Evolutionary conservation across 257 asterid genomes (phyloP).

Genomic region (Ilex aquifolium): DNA sequence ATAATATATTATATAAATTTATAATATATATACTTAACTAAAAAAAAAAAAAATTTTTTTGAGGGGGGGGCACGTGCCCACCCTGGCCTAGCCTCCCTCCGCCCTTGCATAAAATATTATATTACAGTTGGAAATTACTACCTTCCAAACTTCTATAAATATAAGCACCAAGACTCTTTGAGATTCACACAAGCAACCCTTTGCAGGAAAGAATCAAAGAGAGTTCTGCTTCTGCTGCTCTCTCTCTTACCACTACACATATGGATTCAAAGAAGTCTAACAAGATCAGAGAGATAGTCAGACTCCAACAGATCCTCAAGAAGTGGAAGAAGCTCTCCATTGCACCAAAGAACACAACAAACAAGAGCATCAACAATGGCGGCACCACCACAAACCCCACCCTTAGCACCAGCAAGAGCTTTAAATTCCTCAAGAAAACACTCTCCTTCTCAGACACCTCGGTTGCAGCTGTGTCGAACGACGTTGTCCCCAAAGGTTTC

Average conservation of each 20-base stretch:
- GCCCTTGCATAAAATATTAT: too few species aligned
- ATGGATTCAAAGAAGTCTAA: slow-evolving; percentile 36
- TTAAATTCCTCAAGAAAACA: slow-evolving; percentile 71
- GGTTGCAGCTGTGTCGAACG: slow-evolving; percentile 1
- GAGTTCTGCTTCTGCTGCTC: neutral
- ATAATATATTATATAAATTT: too few species aligned
- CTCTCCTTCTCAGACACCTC: slow-evolving; percentile 63
- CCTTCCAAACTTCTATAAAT: neutral
- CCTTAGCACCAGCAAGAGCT: slow-evolving; percentile 30
- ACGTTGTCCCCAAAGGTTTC: slow-evolving; percentile 61
- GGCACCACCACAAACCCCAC: neutral
- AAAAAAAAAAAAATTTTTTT: too few species aligned
- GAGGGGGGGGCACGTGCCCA: too few species aligned
- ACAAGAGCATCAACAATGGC: slow-evolving; percentile 8
- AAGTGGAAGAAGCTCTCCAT: slow-evolving; percentile 74
- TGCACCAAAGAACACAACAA: slow-evolving; percentile 17
- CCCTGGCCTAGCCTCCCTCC: too few species aligned
- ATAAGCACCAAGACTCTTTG: neutral
- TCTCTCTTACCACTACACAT: neutral
- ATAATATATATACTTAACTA: too few species aligned
- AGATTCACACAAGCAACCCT: neutral
- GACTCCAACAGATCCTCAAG: slow-evolving; percentile 81
- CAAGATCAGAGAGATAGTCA: slow-evolving; percentile 78
- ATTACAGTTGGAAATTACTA: too few species aligned
- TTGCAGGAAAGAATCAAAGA: neutral